Percentiles rank a stretch among this genome's conserved stretches.
Conservation (phyloP, 2,329 filamentous ascomycete species). For the Fusarium sp. region DNA sequence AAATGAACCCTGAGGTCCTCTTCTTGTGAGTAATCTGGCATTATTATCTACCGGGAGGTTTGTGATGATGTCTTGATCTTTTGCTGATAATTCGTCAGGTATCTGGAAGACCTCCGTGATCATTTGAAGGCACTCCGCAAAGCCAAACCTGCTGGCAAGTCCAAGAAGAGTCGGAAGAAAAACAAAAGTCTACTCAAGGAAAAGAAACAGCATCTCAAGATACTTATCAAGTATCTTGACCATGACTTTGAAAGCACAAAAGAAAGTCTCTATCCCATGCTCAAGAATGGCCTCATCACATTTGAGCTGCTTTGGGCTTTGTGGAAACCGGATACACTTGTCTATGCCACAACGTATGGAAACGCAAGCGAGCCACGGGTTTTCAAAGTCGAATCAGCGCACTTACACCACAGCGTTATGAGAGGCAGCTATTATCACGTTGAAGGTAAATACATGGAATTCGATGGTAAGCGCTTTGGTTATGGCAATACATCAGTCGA, state of each 20-base stretch:
- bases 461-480: conserved; percentile 87
- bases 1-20: conserved; percentile 75
- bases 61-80: not conserved
- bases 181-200: conserved; percentile 64
- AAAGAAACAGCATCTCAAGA: conserved; percentile 73
- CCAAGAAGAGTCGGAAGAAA: conserved; percentile 69
- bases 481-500: conserved; percentile 76
- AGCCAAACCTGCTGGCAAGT: conserved; percentile 57
- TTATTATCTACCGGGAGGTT: not conserved
- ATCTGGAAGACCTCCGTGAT: conserved; percentile 79
- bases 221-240: conserved; percentile 80
- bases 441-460: conserved; percentile 84
- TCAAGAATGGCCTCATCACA: conserved; percentile 84
- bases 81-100: conserved; percentile 53
- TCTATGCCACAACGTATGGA: conserved; percentile 80
- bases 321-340: conserved; percentile 86
- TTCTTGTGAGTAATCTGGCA: conserved; percentile 62
- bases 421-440: conserved; percentile 80
- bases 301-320: conserved; percentile 90
- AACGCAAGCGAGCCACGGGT: conserved; percentile 79
- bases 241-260: conserved; percentile 82
- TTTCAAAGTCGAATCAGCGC: conserved; percentile 82
- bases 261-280: conserved; percentile 79
- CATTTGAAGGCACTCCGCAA: conserved; percentile 72
- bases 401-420: conserved; percentile 74